Evolutionary conservation across 257 asterid species (phyloP).

Genomic region (Jaltomata sinuosa): DNA sequence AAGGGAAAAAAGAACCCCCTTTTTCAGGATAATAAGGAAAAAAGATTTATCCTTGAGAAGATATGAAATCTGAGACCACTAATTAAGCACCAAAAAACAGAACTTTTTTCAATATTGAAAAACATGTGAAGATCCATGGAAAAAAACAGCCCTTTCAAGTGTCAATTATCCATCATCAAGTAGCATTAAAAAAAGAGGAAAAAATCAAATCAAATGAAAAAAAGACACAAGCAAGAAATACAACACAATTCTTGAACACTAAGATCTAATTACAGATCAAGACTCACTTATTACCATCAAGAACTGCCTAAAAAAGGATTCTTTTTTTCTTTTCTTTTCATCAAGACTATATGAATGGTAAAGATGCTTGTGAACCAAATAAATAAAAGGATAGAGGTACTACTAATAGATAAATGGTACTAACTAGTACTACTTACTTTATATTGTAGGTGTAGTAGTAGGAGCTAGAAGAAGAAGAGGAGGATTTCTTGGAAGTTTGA

Average conservation of each 20-base stretch:
- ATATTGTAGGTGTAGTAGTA: not conserved
- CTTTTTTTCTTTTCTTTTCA: not conserved
- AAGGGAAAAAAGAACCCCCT: no score
- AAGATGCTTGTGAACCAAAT: not conserved
- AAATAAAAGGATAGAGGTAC: not conserved
- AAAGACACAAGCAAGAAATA: not conserved
- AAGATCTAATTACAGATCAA: conserved; percentile 6
- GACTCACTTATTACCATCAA: not conserved
- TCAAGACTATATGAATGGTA: not conserved
- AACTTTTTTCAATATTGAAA: not conserved
- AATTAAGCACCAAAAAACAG: not conserved
- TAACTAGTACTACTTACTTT: not conserved
- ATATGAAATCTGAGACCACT: not conserved
- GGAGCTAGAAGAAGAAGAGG: not conserved
- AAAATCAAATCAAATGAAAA: not conserved
- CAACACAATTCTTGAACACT: not conserved
- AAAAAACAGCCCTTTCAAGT: not conserved
- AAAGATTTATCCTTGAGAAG: not conserved
- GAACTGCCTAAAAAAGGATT: not conserved
- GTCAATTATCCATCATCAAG: not conserved
- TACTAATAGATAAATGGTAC: not conserved
- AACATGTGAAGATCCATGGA: not conserved
- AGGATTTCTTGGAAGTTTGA: not conserved
- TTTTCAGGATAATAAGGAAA: not conserved
- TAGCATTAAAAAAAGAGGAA: not conserved